Conservation (phyloP, 1,284 basidiomycete genomes). For the Tilletiopsis washingtonensis region DNA sequence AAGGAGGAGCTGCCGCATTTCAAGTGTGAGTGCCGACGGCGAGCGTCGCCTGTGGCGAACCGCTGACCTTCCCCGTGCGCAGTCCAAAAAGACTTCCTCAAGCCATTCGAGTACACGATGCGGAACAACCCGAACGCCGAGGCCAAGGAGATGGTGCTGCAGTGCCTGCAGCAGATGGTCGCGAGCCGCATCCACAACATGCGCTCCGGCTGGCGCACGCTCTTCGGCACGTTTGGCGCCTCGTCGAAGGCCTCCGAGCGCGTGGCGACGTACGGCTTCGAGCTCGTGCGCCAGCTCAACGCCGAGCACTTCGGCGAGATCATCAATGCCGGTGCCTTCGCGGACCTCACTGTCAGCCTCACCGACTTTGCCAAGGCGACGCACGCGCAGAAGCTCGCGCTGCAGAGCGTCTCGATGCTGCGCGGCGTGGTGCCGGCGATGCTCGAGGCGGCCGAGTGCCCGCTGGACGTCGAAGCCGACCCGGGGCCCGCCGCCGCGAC, state of each 20-base stretch:
- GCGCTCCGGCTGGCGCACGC: slow-evolving; percentile 96
- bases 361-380: slow-evolving; percentile 98
- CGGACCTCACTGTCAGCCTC: slow-evolving; percentile 91
- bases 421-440: slow-evolving; percentile 74
- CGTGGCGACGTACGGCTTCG: slow-evolving; percentile 87
- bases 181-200: slow-evolving; percentile 89
- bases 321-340: slow-evolving; percentile 85
- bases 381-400: slow-evolving; percentile 89
- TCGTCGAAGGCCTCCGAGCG: slow-evolving; percentile 95
- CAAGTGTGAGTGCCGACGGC: slow-evolving; percentile 55
- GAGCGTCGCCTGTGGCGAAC: not conserved
- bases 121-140: slow-evolving; percentile 89
- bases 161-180: slow-evolving; percentile 98
- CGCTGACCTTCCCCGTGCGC: not conserved
- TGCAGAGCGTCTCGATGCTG: slow-evolving; percentile 94
- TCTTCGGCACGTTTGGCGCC: slow-evolving; percentile 96
- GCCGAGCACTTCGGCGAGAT: slow-evolving; percentile 83
- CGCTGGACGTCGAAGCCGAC: slow-evolving; percentile 21
- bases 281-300: slow-evolving; percentile 86
- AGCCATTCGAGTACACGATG: slow-evolving; percentile 98
- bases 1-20: slow-evolving; percentile 97
- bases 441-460: slow-evolving; percentile 52
- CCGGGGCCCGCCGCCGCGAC: slow-evolving; percentile 26
- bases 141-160: slow-evolving; percentile 92
- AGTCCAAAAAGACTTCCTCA: slow-evolving; percentile 94